phyloP scores from a whole-genome alignment of 2,329 filamentous ascomycete genomes.

The Xylariaceae sp. region DNA sequence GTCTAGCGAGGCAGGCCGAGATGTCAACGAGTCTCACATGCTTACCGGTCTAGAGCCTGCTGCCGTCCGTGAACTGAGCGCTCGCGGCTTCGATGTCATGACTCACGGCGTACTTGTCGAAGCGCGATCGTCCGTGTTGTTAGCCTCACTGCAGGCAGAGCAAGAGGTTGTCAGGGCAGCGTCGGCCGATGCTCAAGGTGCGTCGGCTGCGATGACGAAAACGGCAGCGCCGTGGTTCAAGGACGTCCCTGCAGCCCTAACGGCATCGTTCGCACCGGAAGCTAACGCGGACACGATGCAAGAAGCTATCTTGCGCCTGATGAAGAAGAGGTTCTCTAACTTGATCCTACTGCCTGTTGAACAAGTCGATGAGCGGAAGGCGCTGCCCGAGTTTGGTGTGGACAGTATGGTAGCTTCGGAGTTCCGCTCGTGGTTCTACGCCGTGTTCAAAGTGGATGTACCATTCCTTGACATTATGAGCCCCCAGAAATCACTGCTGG shows the following conservation, averaged over 20 bases:
- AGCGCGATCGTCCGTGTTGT: slow-evolving; percentile 6
- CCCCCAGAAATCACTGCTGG: neutral
- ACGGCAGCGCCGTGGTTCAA: too few species aligned
- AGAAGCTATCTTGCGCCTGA: slow-evolving; percentile 5
- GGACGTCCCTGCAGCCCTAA: too few species aligned
- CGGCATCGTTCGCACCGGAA: too few species aligned
- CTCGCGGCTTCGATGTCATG: slow-evolving; percentile 15
- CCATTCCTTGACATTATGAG: neutral
- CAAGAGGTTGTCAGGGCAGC: too few species aligned
- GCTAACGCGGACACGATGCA: slow-evolving; percentile 4
- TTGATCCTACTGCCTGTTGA: slow-evolving; percentile 9
- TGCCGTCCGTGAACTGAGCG: slow-evolving; percentile 7
- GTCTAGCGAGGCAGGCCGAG: slow-evolving; percentile 3
- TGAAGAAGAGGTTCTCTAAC: slow-evolving; percentile 7
- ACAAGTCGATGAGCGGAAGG: slow-evolving; percentile 4
- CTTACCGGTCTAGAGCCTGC: slow-evolving; percentile 17
- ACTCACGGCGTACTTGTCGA: slow-evolving; percentile 7
- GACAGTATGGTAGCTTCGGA: slow-evolving; percentile 32
- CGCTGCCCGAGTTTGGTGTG: slow-evolving; percentile 21
- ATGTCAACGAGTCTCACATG: slow-evolving; percentile 7
- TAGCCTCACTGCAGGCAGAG: too few species aligned
- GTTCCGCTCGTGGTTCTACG: slow-evolving; percentile 14
- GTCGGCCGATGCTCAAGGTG: too few species aligned
- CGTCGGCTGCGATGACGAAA: too few species aligned
- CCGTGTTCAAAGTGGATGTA: neutral